phyloP scores from a whole-genome alignment of 768 basidiomycete genomes.

The Leccinellum rugosiceps region DNA sequence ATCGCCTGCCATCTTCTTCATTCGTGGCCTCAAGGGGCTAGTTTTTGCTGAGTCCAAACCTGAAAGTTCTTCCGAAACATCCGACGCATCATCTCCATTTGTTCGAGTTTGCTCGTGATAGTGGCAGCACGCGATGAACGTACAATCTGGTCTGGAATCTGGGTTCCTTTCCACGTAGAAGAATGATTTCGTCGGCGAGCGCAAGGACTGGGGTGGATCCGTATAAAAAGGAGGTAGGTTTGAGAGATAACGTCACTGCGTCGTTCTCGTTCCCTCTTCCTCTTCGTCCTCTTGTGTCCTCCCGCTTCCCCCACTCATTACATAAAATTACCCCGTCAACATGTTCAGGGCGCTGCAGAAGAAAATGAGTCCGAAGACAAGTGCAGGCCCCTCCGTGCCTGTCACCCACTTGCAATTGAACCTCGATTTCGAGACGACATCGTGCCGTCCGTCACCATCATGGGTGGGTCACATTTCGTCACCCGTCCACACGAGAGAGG shows the following conservation, averaged over 20 bases:
- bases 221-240: background rate
- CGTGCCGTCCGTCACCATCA: background rate
- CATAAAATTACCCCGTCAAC: background rate
- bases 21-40: background rate
- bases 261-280: background rate
- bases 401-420: background rate
- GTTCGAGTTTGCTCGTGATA: background rate
- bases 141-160: no score
- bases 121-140: background rate
- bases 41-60: background rate
- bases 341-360: background rate
- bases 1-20: background rate
- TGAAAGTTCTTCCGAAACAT: background rate
- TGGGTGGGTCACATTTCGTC: background rate
- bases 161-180: background rate
- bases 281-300: no score
- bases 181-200: background rate
- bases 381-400: background rate
- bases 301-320: no score
- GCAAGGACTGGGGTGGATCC: background rate
- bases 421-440: background rate
- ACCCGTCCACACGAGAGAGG: background rate
- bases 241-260: background rate
- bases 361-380: background rate
- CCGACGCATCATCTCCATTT: background rate